Percentiles rank a stretch among this genome's conserved stretches.
phyloP scores from a whole-genome alignment of 306 rosid species.

The barrel medic (Medicago truncatula) region MtrunA17r5.0-ANR NC_053042.1:53273501-53274000 shows the following conservation, averaged over 20 bases:
- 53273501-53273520: conserved; percentile 77
- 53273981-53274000: conserved; percentile 87
- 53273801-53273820: conserved; percentile 83
- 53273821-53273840: conserved; percentile 74
- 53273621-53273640: conserved; percentile 78
- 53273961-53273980: conserved; percentile 81
- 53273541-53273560: conserved; percentile 68
- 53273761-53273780: conserved; percentile 75
- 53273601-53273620: conserved; percentile 88
- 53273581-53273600: conserved; percentile 91
- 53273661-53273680: conserved; percentile 90
- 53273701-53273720: conserved; percentile 72
- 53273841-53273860: conserved; percentile 82
- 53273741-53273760: conserved; percentile 63
- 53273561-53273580: conserved; percentile 76
- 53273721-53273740: conserved; percentile 74
- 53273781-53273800: conserved; percentile 61
- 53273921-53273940: conserved; percentile 89
- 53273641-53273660: conserved; percentile 81
- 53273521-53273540: conserved; percentile 69
- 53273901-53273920: conserved; percentile 92
- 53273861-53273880: conserved; percentile 93
- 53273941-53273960: conserved; percentile 95
- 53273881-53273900: conserved; percentile 82
- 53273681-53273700: conserved; percentile 87